A percentile compares a stretch with the other conserved stretches of the same genome.
Evolutionary conservation across 805 yeast species (phyloP).

Genomic region (Kazachstania africana): DNA sequence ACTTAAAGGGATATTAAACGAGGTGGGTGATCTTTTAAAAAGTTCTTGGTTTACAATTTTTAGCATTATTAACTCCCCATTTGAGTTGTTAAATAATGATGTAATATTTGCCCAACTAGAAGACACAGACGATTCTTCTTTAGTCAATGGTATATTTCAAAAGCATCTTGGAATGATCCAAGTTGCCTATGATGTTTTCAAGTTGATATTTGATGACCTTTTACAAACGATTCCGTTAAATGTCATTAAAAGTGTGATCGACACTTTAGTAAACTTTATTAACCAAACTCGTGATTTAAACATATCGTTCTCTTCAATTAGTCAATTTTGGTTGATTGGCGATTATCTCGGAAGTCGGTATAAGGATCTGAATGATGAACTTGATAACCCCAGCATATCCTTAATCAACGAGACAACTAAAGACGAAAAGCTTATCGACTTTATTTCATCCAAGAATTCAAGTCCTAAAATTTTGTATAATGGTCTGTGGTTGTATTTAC

Average conservation of each 20-base stretch:
- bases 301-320: slow-evolving; percentile 81
- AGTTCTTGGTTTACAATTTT: slow-evolving; percentile 70
- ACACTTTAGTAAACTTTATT: slow-evolving; percentile 61
- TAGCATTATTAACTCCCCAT: slow-evolving; percentile 45
- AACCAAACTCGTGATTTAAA: slow-evolving; percentile 65
- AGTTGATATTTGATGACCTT: slow-evolving; percentile 78
- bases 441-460: slow-evolving; percentile 15
- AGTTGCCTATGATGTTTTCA: slow-evolving; percentile 70
- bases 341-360: slow-evolving; percentile 44
- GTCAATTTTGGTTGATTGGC: slow-evolving; percentile 86
- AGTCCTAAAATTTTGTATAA: slow-evolving; percentile 21
- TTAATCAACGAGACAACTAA: slow-evolving; percentile 6
- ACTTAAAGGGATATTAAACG: slow-evolving; percentile 62
- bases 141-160: slow-evolving; percentile 30
- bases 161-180: slow-evolving; percentile 41
- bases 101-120: slow-evolving; percentile 14
- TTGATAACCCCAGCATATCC: background rate
- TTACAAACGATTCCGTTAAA: slow-evolving; percentile 55
- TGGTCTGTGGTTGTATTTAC: slow-evolving; percentile 52
- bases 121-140: slow-evolving; percentile 19
- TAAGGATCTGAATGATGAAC: slow-evolving; percentile 1
- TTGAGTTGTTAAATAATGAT: slow-evolving; percentile 29
- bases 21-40: slow-evolving; percentile 51
- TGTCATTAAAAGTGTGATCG: slow-evolving; percentile 55
- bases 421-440: slow-evolving; percentile 18